Conservation (phyloP, 2,329 filamentous ascomycete species). For the Venturia asperata region DNA sequence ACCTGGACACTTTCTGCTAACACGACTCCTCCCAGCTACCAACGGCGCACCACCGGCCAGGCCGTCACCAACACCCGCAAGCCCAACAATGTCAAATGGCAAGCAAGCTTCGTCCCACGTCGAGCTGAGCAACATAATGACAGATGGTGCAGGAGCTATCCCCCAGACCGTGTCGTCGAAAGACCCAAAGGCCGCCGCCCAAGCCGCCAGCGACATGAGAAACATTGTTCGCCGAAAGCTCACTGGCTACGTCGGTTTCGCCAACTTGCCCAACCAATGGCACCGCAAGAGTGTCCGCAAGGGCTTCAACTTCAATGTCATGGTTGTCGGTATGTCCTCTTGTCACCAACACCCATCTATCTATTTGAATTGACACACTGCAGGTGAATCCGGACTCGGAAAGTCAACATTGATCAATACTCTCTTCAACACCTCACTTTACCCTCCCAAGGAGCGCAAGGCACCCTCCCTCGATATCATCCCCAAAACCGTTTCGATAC, state of each 20-base stretch:
- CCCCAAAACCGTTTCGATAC: constrained; percentile 65
- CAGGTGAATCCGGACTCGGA: constrained; percentile 97
- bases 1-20: constrained; percentile 2
- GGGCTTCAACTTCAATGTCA: constrained; percentile 99
- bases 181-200: constrained; percentile 52
- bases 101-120: constrained; percentile 44
- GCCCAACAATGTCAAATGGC: constrained; percentile 41
- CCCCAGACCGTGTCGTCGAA: constrained; percentile 57
- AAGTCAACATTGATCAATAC: constrained; percentile 99
- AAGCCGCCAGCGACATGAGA: constrained; percentile 53
- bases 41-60: constrained; percentile 42
- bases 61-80: constrained; percentile 39
- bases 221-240: constrained; percentile 98
- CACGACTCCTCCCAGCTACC: constrained; percentile 32
- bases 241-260: constrained; percentile 97
- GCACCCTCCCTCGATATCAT: constrained; percentile 95
- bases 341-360: neutral
- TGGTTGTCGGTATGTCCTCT: constrained; percentile 86
- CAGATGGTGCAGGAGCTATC: constrained; percentile 42
- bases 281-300: constrained; percentile 99
- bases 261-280: constrained; percentile 99
- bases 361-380: constrained; percentile 12
- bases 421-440: constrained; percentile 97
- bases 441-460: constrained; percentile 97
- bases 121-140: constrained; percentile 52